Conservation (phyloP, 768 basidiomycete species). For the Crepidotus variabilis region DNA sequence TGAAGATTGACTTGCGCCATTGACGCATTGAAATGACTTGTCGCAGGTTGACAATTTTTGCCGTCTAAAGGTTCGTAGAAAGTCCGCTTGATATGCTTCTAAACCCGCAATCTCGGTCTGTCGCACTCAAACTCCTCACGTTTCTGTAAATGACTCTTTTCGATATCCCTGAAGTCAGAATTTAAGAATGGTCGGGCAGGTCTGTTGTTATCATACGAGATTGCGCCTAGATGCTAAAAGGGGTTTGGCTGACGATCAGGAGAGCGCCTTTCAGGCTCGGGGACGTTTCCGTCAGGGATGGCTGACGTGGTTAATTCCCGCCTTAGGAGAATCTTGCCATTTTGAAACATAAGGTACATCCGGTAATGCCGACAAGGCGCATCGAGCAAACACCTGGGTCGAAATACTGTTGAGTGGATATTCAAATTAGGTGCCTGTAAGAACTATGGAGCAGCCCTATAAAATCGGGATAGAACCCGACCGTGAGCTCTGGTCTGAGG, state of each 20-base stretch:
- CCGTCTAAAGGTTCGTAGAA: neutral
- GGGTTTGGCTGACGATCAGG: conserved; percentile 20
- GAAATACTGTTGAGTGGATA: neutral
- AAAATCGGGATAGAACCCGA: neutral
- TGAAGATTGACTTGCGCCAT: neutral
- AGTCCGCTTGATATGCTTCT: neutral
- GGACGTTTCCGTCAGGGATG: too few relatives aligned
- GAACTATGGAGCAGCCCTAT: neutral
- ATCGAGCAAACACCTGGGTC: neutral
- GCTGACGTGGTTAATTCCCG: too few relatives aligned
- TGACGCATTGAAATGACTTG: neutral
- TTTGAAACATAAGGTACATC: too few relatives aligned
- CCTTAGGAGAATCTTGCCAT: too few relatives aligned
- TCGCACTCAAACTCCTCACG: neutral
- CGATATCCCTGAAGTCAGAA: neutral
- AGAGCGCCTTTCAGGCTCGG: conserved; percentile 3
- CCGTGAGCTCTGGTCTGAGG: neutral
- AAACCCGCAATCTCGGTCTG: neutral
- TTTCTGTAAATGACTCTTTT: too few relatives aligned
- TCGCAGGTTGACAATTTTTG: neutral
- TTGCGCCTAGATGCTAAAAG: conserved; percentile 7
- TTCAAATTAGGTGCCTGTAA: neutral
- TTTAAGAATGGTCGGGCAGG: neutral
- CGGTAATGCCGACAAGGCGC: too few relatives aligned
- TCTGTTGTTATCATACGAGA: neutral